Conservation (phyloP, 257 asterid genomes). For the Primulina huaijiensis region DNA sequence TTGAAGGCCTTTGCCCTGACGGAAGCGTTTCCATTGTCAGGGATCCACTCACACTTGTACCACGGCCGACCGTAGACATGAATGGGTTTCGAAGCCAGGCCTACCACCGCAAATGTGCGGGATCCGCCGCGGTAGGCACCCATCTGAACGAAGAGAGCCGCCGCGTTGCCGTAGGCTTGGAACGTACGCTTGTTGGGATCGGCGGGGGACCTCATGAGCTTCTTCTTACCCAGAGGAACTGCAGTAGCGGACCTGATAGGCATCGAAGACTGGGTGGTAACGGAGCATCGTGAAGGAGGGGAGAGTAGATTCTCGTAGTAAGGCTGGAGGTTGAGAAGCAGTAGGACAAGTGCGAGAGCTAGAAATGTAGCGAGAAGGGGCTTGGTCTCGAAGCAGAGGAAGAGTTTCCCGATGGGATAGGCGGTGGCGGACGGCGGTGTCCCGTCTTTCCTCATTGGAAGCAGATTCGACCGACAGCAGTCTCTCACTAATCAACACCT, state of each 20-base stretch:
- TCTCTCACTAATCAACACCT: background rate
- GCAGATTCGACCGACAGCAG: slow-evolving; percentile 2
- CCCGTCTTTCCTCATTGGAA: slow-evolving; percentile 46
- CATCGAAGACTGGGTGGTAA: slow-evolving; percentile 18
- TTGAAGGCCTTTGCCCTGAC: slow-evolving; percentile 43
- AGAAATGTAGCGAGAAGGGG: slow-evolving; percentile 56
- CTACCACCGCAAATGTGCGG: slow-evolving; percentile 65
- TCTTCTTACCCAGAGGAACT: slow-evolving; percentile 22
- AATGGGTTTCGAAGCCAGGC: slow-evolving; percentile 74
- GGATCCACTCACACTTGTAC: slow-evolving; percentile 82
- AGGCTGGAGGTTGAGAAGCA: slow-evolving; percentile 62
- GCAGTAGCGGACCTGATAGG: slow-evolving; percentile 5
- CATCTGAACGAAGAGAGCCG: slow-evolving; percentile 77
- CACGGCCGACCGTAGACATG: slow-evolving; percentile 74
- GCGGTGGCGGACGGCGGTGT: slow-evolving; percentile 34
- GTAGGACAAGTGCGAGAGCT: slow-evolving; percentile 43
- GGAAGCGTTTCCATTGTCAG: slow-evolving; percentile 35
- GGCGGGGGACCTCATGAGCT: slow-evolving; percentile 28
- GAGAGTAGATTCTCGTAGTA: slow-evolving; percentile 51
- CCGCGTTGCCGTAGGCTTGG: slow-evolving; percentile 61
- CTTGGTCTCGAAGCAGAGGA: slow-evolving; percentile 56
- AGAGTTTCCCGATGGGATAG: slow-evolving; percentile 36
- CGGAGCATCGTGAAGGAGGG: slow-evolving; percentile 37
- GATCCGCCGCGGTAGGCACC: slow-evolving; percentile 92
- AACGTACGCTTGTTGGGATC: slow-evolving; percentile 64